These are phyloP conservation scores for Kurtzmaniella fragi DNA, from an alignment of 805 yeast genomes.

Conservation along the genomic window DNA sequence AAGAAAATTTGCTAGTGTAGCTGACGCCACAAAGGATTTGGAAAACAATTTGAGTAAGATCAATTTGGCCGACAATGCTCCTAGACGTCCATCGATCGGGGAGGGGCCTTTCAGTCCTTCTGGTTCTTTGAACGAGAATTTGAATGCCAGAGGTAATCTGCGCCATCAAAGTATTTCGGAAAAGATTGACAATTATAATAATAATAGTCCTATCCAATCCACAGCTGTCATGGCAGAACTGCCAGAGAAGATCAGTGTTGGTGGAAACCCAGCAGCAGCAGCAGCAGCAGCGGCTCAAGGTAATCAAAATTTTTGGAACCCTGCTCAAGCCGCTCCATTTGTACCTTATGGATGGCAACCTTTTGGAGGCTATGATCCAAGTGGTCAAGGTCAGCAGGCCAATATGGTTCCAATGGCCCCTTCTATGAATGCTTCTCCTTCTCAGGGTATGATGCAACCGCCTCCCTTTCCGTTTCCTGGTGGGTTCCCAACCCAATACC, in stretches of 20 bases:
- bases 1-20: conserved; percentile 59
- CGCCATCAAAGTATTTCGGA: conserved; percentile 55
- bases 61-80: conserved; percentile 15
- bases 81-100: conserved; percentile 15
- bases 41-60: conserved; percentile 22
- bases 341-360: conserved; percentile 33
- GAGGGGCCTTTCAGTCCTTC: conserved; percentile 23
- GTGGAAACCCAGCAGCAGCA: conserved; percentile 1
- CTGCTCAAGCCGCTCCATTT: conserved; percentile 58
- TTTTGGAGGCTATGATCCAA: background rate
- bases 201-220: conserved; percentile 41
- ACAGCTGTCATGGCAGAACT: conserved; percentile 26
- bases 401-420: background rate
- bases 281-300: conserved; percentile 10
- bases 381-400: background rate
- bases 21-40: conserved; percentile 65
- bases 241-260: conserved; percentile 1
- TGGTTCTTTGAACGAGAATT: conserved; percentile 39
- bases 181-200: conserved; percentile 55
- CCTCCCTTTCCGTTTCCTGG: conserved; percentile 33
- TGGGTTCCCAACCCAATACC: background rate
- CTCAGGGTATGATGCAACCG: conserved; percentile 35
- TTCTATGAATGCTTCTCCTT: conserved; percentile 10
- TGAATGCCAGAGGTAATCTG: conserved; percentile 31
- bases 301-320: conserved; percentile 53